Percentiles rank a stretch among this genome's conserved stretches.
These are phyloP conservation scores for Mycena olivaceomarginata DNA, from an alignment of 768 basidiomycete species.

Conservation along the genomic window DNA sequence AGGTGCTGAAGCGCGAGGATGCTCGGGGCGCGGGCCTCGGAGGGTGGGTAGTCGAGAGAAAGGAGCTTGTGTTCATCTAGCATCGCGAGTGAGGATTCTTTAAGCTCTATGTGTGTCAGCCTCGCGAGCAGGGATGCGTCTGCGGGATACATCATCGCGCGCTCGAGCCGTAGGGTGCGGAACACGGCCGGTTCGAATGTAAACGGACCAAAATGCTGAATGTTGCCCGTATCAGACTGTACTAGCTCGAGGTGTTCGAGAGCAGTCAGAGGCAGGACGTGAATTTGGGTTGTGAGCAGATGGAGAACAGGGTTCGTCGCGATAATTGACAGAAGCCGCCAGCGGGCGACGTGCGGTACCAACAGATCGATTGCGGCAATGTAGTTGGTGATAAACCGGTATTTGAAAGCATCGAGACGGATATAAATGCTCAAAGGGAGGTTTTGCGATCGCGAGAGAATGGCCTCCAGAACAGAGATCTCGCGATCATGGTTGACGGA, in stretches of 20 bases:
- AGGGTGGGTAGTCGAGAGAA: slow-evolving; percentile 32
- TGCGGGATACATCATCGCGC: slow-evolving; percentile 39
- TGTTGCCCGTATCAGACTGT: slow-evolving; percentile 28
- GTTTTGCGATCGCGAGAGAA: slow-evolving; percentile 20
- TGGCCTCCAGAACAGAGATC: slow-evolving; percentile 29
- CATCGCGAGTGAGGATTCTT: slow-evolving; percentile 37
- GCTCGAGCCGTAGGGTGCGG: slow-evolving; percentile 31
- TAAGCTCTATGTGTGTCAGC: slow-evolving; percentile 23
- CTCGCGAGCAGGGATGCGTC: slow-evolving; percentile 32
- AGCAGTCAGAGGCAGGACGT: slow-evolving; percentile 1
- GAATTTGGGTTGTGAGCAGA: slow-evolving; percentile 17
- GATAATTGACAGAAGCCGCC: slow-evolving; percentile 24
- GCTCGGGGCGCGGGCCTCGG: slow-evolving; percentile 30
- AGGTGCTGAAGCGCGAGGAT: slow-evolving; percentile 26
- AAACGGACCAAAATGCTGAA: slow-evolving; percentile 40
- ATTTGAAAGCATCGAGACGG: slow-evolving; percentile 35
- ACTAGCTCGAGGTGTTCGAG: slow-evolving; percentile 36
- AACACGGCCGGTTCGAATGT: slow-evolving; percentile 29
- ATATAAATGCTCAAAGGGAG: slow-evolving; percentile 27
- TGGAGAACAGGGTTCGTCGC: slow-evolving; percentile 40
- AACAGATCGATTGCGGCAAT: slow-evolving; percentile 20
- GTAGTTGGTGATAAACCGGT: slow-evolving; percentile 34
- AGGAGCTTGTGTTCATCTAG: slow-evolving; percentile 41
- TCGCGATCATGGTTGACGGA: slow-evolving; percentile 35
- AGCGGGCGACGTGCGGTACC: slow-evolving; percentile 22